Evolutionary conservation across 306 rosid species (phyloP), one percentile per base, ranked within the genome.

Genomic region (Cercis canadensis): DNA sequence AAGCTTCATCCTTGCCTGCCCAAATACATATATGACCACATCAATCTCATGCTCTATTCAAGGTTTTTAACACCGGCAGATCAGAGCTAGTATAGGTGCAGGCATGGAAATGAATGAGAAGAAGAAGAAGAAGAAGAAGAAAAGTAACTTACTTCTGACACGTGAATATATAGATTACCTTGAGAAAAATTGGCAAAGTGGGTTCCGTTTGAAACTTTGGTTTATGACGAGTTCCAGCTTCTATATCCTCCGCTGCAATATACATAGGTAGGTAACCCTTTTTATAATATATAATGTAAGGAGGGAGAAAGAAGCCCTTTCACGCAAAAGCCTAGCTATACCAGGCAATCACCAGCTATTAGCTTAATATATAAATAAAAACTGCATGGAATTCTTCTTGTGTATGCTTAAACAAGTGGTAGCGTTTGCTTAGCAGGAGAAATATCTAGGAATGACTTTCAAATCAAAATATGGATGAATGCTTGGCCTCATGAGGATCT

Each of bases 171-270:
- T 75, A 58, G 11, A 32, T 69, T 87, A 95, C 99, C 99, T 92
- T 89, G 58, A 95, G 92, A 75, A 77, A 81, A 60, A 95, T 80
- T 0, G 99, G 97, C 73, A 92, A 57, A 46, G 99, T 92, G 15
- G 99, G 96, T 62, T 91, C 97, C 1, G 87, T 75, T 75, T 85
- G 91, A 75, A 92, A 82, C 76, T 76, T 92, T 19, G 78, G 72
- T 68, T 70, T 87, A 31, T 61, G 72, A 5, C 0, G 3, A n/a
- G 16, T 70, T 32, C 96, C 99, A 65, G 96, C 83, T 91, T 95
- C 96, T 64, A 87, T 81, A 82, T 95, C 97, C 69, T 95, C 99
- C 1, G 96, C 99, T 91, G 93, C 89, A 87, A 78, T 69, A 72
- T n/a, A 60, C 74, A 69, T 78, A 78, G 62, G 11, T 29, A 53